These are phyloP conservation scores for Saccharum officinarum DNA, from an alignment of 176 grass and related monocot species.

Conservation along the genomic window DNA sequence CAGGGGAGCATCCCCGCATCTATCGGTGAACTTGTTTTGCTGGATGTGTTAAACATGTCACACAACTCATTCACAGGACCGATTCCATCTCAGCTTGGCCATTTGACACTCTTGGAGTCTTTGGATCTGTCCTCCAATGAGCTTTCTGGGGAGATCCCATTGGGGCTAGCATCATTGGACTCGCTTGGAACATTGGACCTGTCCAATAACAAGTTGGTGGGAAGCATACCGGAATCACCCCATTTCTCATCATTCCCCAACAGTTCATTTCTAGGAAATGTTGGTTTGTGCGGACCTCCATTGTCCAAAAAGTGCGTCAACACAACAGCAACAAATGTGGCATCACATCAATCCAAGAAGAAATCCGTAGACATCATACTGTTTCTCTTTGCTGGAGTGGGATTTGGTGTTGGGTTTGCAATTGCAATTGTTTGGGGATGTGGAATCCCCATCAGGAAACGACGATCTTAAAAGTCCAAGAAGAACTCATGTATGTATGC, in stretches of 20 bases:
- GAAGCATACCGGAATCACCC: slow-evolving; percentile 20
- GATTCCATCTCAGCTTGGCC: slow-evolving; percentile 11
- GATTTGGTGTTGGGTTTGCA: slow-evolving; percentile 28
- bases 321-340: not conserved
- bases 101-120: slow-evolving; percentile 29
- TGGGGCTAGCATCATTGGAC: slow-evolving; percentile 28
- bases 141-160: slow-evolving; percentile 40
- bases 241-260: slow-evolving; percentile 17
- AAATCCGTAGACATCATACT: not conserved
- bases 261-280: slow-evolving; percentile 3
- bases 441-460: not conserved
- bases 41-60: slow-evolving; percentile 16
- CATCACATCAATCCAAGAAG: not conserved
- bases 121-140: slow-evolving; percentile 44
- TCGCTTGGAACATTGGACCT: slow-evolving; percentile 37
- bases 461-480: not conserved
- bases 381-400: slow-evolving; percentile 12
- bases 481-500: not conserved
- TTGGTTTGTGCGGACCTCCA: slow-evolving; percentile 7
- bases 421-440: not conserved
- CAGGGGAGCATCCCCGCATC: slow-evolving; percentile 38
- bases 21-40: slow-evolving; percentile 20
- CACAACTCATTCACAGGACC: not conserved
- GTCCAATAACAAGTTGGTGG: slow-evolving; percentile 38
- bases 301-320: not conserved